Base-by-base conservation (phyloP, 805 yeast species). In the Soucietia sequanensis region DNA sequence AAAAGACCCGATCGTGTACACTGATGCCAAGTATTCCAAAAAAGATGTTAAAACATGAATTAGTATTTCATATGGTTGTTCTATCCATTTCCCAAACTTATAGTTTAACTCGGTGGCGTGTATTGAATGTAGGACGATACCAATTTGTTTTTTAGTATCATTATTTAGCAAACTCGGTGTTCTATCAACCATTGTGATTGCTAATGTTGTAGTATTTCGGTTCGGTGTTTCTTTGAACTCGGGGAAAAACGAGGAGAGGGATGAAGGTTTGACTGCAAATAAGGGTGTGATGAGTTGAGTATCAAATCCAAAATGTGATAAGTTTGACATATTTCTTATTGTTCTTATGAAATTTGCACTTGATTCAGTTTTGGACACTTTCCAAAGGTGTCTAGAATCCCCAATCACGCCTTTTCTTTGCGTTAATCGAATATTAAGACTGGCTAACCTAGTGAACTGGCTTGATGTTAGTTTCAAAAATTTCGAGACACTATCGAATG, bases 31-130 rank as follows among this genome's bases (percentile, higher is more conserved):
- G 28, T 31, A 42, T 23, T 31, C 42, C 6, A 54, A 38, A 14
- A 56, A 44, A 27, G 50, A 47, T 12, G 45, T 45, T 7, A 49
- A 22, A 5, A 54, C 31, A 18, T 44, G 42, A 7, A 56, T 40
- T 7, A 58, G 57, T 21, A 50, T 49, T 6, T 50, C 30, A 29
- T 51, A 54, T 4, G 57, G 44, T 19, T 55, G 60, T 11, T 48
- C 50, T 19, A 57, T 42, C 4, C 56, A 56, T 27, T 56, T 60
- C 2, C 66, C 65, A 33, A 56, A 60, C 13, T 47, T 47, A 24
- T 56, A 44, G 10, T 39, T 42, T 10, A 60, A 17, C 6, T 40
- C 41, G 2, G 27, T 38, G 3, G 50, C 43, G 5, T 38, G 31
- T 12, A 50, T 22, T 6, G 31, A 34, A 14, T 31, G 43, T 3